A percentile compares a stretch with the other conserved stretches of the same genome.
Evolutionary conservation across 345 rosid genomes (phyloP).

Genomic region (Boechera divaricarpa): DNA sequence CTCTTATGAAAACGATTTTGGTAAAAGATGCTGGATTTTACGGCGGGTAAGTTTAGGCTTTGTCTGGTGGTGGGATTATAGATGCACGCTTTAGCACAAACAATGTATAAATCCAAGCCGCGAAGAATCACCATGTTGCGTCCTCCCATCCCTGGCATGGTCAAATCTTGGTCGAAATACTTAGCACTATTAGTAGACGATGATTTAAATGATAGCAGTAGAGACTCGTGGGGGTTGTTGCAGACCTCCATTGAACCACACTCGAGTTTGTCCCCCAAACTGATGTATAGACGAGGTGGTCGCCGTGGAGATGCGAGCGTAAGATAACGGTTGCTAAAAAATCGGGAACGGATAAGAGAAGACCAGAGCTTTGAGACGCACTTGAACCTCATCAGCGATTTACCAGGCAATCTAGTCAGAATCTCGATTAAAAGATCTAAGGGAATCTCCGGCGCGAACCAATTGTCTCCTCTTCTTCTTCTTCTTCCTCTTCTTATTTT

Average conservation of each 20-base stretch:
- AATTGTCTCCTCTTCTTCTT: neutral
- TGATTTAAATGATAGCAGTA: neutral
- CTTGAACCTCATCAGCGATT: constrained; percentile 13
- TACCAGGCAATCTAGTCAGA: neutral
- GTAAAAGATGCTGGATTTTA: neutral
- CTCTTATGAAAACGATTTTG: rapidly evolving
- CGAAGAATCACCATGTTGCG: neutral
- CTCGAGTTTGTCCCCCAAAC: neutral
- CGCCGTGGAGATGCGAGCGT: neutral
- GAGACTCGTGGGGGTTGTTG: neutral
- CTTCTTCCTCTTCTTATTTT: neutral
- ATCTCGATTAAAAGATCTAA: neutral
- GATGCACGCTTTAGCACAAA: constrained; percentile 4
- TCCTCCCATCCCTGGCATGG: constrained; percentile 25
- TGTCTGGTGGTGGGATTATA: constrained; percentile 28
- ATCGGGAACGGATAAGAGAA: neutral
- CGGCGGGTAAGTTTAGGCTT: neutral
- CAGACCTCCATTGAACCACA: neutral
- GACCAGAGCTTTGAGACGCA: neutral
- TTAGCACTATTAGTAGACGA: neutral
- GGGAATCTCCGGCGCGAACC: neutral
- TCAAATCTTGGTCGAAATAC: neutral
- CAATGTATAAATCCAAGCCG: constrained; percentile 11
- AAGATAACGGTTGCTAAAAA: neutral
- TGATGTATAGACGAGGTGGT: neutral